Conservation (phyloP, 768 basidiomycete genomes). For the Hygrophorus russula region DNA sequence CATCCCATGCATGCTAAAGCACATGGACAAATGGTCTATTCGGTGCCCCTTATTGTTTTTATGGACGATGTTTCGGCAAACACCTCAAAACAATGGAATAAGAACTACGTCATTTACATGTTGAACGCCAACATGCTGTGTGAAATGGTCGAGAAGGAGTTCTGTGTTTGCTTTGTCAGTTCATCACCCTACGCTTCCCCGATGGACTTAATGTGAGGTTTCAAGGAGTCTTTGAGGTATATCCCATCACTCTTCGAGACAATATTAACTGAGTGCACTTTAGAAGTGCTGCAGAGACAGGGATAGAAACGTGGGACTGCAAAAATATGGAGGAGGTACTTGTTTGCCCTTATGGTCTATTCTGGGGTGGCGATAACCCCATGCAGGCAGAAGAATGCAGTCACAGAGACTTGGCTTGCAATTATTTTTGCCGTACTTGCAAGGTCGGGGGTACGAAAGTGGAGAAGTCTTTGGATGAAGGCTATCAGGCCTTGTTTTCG, state of each 20-base stretch:
- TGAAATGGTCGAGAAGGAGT: constrained; percentile 20
- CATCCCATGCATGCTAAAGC: constrained; percentile 5
- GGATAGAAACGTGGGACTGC: constrained; percentile 14
- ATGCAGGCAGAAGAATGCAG: constrained; percentile 26
- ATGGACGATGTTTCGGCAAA: constrained; percentile 25
- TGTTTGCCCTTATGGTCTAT: constrained; percentile 13
- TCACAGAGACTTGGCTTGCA: constrained; percentile 20
- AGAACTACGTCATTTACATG: constrained; percentile 22
- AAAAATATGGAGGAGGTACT: constrained; percentile 14
- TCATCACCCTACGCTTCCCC: constrained; percentile 22
- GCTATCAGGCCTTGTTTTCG: constrained; percentile 16
- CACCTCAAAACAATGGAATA: constrained; percentile 25
- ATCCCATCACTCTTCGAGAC: not conserved
- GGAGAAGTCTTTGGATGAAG: constrained; percentile 14
- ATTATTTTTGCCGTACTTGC: constrained; percentile 21
- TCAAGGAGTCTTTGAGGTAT: constrained; percentile 17
- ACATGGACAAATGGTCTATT: constrained; percentile 2
- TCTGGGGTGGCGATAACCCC: constrained; percentile 20
- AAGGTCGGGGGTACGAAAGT: constrained; percentile 17
- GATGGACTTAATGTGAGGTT: constrained; percentile 20
- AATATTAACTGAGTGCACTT: not conserved
- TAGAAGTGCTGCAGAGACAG: constrained; percentile 1
- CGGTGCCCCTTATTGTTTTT: constrained; percentile 4
- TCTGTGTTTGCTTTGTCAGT: constrained; percentile 16
- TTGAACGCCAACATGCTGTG: constrained; percentile 19